phyloP scores from a whole-genome alignment of 495 filamentous ascomycete species.

The Podospora pseudoanserina region DNA sequence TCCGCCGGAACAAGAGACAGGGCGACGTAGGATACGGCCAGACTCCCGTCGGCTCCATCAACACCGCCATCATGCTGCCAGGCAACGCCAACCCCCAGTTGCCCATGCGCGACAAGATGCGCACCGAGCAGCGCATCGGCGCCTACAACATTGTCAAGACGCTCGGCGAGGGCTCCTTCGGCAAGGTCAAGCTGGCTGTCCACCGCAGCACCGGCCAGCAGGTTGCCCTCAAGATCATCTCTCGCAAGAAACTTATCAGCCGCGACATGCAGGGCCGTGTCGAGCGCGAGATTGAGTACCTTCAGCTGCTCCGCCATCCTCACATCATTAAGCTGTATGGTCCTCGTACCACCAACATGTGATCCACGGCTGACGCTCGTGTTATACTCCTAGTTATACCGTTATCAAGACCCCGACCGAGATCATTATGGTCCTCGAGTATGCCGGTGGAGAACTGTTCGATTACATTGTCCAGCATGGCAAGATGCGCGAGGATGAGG shows the following conservation, averaged over 20 bases:
- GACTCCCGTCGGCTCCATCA: conserved; percentile 28
- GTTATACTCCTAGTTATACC: conserved; percentile 63
- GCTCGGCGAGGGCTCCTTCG: conserved; percentile 93
- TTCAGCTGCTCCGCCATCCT: conserved; percentile 90
- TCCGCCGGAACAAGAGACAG: conserved; percentile 48
- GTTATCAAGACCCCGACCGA: conserved; percentile 90
- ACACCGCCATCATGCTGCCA: conserved; percentile 30
- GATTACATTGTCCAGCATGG: conserved; percentile 94
- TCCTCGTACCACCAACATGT: background rate
- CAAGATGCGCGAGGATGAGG: conserved; percentile 81
- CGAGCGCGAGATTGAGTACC: conserved; percentile 95
- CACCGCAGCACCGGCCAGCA: conserved; percentile 87
- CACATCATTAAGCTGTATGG: conserved; percentile 97
- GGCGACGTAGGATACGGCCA: conserved; percentile 30
- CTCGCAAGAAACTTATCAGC: conserved; percentile 88
- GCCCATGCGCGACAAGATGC: conserved; percentile 42
- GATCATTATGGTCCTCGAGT: conserved; percentile 99
- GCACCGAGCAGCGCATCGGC: conserved; percentile 74
- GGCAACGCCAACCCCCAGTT: conserved; percentile 26
- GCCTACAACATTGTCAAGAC: conserved; percentile 88
- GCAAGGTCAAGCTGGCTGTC: conserved; percentile 94
- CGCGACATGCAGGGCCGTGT: conserved; percentile 96
- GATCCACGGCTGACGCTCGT: background rate
- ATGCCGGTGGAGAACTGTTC: conserved; percentile 92
- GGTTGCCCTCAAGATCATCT: conserved; percentile 96